Evolutionary conservation across 495 filamentous ascomycete genomes (phyloP), one percentile per base, ranked within the genome.

Genomic region (Tuber calosporum): DNA sequence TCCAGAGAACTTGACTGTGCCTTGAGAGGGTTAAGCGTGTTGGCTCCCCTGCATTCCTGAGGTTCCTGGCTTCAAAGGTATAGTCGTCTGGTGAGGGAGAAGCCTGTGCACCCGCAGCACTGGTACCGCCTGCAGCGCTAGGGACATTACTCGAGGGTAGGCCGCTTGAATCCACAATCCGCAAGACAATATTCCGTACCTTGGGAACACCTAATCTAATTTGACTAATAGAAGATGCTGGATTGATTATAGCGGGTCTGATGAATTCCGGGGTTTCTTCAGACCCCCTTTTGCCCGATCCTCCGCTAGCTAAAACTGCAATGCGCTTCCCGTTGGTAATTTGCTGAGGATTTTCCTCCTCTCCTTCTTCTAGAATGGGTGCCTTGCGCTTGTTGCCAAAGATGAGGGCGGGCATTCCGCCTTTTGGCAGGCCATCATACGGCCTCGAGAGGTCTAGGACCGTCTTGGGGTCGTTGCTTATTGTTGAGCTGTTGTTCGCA

Each of bases 371-470:
- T 19, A 87, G 88, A n/a, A 86, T 88, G 74, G 90, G 89, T 0
- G 89, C 79, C 79, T 94, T 97, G 34, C 95, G 88, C 82, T 97
- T 99, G 81, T 96, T 98, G 2, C 96, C 95, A 34, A 98, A 86
- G 0, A 99, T 84, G 82, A 99, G 86, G 22, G 91, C 85, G 7
- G 91, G 88, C 58, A 99, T 85, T 0, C 95, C 95, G 41, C 96
- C 96, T 80, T 92, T 92, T 0, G 95, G 95, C 53, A 97, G 84
- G 17, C 95, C 94, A 82, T 98, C 95, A 75, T 91, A 97, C 1
- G 95, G 96, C 80, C 95, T 96, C 38, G 93, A 95, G 4, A 98
- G 86, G 80, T 99, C 95, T 22, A 99, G 85, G 66, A 93, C 90
- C 30, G 91, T 91, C 78, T 94, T 92, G 4, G 94, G 93, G 3